A percentile compares a stretch with the other conserved stretches of the same genome.
phyloP scores from a whole-genome alignment of 129 eudicot species.

The Flaveria linearis region DNA sequence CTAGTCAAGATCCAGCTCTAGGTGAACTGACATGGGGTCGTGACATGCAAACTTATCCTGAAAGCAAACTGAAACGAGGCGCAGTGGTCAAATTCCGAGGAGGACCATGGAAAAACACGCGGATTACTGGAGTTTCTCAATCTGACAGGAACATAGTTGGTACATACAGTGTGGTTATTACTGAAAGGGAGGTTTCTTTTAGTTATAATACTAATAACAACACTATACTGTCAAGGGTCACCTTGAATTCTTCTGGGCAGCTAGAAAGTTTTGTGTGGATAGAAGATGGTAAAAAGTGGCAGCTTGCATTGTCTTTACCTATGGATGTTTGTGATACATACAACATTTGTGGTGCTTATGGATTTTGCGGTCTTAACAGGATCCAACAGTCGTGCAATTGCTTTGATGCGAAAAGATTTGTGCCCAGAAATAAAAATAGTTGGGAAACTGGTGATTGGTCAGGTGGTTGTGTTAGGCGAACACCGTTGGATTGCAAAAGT shows the following conservation, averaged over 20 bases:
- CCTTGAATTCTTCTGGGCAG: conserved; percentile 23
- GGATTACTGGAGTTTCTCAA: conserved; percentile 25
- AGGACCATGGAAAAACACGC: conserved; percentile 31
- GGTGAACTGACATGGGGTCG: conserved; percentile 29
- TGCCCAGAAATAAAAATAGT: conserved; percentile 36
- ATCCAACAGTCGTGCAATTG: conserved; percentile 25
- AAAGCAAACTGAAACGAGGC: conserved; percentile 17
- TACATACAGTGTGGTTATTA: neutral
- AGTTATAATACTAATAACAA: conserved; percentile 20
- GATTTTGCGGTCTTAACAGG: conserved; percentile 25
- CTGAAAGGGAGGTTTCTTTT: conserved; percentile 23
- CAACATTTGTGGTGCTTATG: conserved; percentile 37
- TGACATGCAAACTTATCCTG: conserved; percentile 38
- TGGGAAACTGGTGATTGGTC: conserved; percentile 59
- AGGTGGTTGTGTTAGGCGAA: conserved; percentile 55
- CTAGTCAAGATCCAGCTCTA: conserved; percentile 39
- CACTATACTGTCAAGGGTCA: neutral
- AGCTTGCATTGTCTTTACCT: conserved; percentile 23
- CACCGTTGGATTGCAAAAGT: conserved; percentile 36
- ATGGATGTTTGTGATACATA: conserved; percentile 44
- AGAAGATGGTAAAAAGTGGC: conserved; percentile 38
- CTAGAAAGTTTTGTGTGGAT: conserved; percentile 31
- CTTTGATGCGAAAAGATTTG: conserved; percentile 33
- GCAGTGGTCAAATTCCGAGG: conserved; percentile 4
- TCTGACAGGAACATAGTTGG: neutral